Percentiles rank a stretch among this genome's conserved stretches.
phyloP scores from a whole-genome alignment of 2,329 filamentous ascomycete genomes.

The Coniochaeta sp. region DNA sequence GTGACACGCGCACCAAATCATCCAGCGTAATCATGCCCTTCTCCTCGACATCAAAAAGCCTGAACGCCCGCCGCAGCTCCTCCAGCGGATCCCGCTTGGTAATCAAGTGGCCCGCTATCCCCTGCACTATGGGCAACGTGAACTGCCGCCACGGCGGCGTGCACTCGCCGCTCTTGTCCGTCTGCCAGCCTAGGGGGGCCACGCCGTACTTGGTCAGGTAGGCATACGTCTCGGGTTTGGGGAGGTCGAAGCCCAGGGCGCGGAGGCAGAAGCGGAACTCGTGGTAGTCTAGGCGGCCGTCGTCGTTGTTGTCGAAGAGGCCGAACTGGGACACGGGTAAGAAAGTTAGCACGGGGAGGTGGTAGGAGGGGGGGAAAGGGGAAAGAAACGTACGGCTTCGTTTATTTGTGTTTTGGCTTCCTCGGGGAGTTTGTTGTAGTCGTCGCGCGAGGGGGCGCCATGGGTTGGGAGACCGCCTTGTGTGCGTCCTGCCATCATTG shows the following conservation, averaged over 20 bases:
- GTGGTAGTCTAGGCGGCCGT: conserved; percentile 91
- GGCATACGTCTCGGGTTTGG: conserved; percentile 76
- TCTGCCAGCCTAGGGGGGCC: conserved; percentile 54
- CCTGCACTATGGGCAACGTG: conserved; percentile 65
- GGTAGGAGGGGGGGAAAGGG: neutral
- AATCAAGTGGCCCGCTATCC: conserved; percentile 73
- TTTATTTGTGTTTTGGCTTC: conserved; percentile 91
- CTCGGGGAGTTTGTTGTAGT: conserved; percentile 54
- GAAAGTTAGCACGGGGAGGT: neutral
- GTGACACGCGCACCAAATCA: conserved; percentile 78
- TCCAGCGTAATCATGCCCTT: conserved; percentile 88
- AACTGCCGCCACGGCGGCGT: conserved; percentile 65
- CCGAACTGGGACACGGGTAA: conserved; percentile 62
- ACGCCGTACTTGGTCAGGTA: conserved; percentile 78
- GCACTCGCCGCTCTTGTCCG: conserved; percentile 36
- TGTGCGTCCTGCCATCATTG: neutral
- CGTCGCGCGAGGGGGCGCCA: conserved; percentile 21
- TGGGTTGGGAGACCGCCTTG: neutral
- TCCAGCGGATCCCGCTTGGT: conserved; percentile 77
- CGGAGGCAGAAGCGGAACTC: conserved; percentile 96
- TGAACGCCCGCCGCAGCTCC: conserved; percentile 86
- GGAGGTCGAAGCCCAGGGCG: conserved; percentile 86
- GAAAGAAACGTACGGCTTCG: conserved; percentile 64
- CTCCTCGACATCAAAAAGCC: conserved; percentile 85
- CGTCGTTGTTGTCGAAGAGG: conserved; percentile 94